Conservation (phyloP, 257 asterid genomes). For the Plantago elongata region DNA sequence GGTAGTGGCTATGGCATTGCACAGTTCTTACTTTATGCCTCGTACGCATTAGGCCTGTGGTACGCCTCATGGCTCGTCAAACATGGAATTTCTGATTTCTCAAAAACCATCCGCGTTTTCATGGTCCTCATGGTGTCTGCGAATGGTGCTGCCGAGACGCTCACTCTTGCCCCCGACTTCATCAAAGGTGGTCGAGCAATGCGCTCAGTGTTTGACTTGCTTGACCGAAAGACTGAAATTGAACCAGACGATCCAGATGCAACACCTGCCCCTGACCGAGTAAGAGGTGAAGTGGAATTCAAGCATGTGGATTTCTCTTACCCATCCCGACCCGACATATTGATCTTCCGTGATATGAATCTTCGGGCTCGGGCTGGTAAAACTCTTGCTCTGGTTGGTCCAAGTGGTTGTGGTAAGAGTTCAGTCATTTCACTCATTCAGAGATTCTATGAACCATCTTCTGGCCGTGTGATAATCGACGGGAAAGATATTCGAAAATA, state of each 20-base stretch:
- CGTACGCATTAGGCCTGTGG: slow-evolving; percentile 92
- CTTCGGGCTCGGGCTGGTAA: slow-evolving; percentile 79
- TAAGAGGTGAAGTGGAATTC: slow-evolving; percentile 75
- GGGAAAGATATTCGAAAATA: slow-evolving; percentile 75
- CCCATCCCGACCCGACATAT: slow-evolving; percentile 64
- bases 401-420: slow-evolving; percentile 86
- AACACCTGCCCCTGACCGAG: slow-evolving; percentile 34
- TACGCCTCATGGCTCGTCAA: slow-evolving; percentile 90
- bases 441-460: slow-evolving; percentile 65
- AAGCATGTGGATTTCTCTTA: slow-evolving; percentile 83
- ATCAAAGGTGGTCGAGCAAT: slow-evolving; percentile 88
- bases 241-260: slow-evolving; percentile 71
- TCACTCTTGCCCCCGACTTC: slow-evolving; percentile 87
- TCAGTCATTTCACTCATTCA: slow-evolving; percentile 56
- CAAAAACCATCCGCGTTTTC: slow-evolving; percentile 84
- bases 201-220: slow-evolving; percentile 79
- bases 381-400: slow-evolving; percentile 83
- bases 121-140: slow-evolving; percentile 96
- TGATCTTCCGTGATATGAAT: slow-evolving; percentile 50
- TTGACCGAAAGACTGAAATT: slow-evolving; percentile 72
- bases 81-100: slow-evolving; percentile 88
- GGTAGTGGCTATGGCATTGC: slow-evolving; percentile 86
- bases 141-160: slow-evolving; percentile 82
- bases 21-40: slow-evolving; percentile 73
- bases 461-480: slow-evolving; percentile 66